phyloP scores from a whole-genome alignment of 148 eudicot species.

The Nepenthes gracilis region DNA sequence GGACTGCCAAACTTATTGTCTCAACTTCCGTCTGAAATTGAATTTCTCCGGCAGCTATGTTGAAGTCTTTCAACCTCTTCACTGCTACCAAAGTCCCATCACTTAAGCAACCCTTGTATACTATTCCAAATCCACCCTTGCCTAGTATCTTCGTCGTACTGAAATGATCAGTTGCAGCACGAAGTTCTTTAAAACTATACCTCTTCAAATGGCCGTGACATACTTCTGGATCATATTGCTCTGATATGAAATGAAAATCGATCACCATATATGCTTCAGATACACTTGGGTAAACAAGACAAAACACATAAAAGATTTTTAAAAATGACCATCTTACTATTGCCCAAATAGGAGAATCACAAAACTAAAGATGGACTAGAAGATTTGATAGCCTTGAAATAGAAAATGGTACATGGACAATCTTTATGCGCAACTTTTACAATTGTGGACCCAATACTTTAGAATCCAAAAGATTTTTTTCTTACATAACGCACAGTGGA shows the following conservation, averaged over 20 bases:
- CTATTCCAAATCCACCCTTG: slow-evolving; percentile 84
- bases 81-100: slow-evolving; percentile 81
- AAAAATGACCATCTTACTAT: too few relatives aligned
- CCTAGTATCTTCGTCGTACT: slow-evolving; percentile 71
- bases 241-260: slow-evolving; percentile 26
- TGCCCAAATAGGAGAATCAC: too few relatives aligned
- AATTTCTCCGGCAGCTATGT: slow-evolving; percentile 60
- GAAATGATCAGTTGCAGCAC: slow-evolving; percentile 77
- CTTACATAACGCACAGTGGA: too few relatives aligned
- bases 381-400: too few relatives aligned
- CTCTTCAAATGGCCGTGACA: slow-evolving; percentile 77
- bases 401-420: too few relatives aligned
- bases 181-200: slow-evolving; percentile 68
- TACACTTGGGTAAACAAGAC: too few relatives aligned
- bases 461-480: too few relatives aligned
- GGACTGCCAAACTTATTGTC: slow-evolving; percentile 79
- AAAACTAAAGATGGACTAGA: too few relatives aligned
- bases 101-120: slow-evolving; percentile 65
- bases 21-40: slow-evolving; percentile 94
- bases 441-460: too few relatives aligned
- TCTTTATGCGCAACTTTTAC: too few relatives aligned
- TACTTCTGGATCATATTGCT: slow-evolving; percentile 82
- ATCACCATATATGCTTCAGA: not conserved
- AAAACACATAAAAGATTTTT: too few relatives aligned
- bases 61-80: slow-evolving; percentile 73